Base-by-base conservation (phyloP, 2,329 filamentous ascomycete species). In the Pyricularia pennisetigena region DNA sequence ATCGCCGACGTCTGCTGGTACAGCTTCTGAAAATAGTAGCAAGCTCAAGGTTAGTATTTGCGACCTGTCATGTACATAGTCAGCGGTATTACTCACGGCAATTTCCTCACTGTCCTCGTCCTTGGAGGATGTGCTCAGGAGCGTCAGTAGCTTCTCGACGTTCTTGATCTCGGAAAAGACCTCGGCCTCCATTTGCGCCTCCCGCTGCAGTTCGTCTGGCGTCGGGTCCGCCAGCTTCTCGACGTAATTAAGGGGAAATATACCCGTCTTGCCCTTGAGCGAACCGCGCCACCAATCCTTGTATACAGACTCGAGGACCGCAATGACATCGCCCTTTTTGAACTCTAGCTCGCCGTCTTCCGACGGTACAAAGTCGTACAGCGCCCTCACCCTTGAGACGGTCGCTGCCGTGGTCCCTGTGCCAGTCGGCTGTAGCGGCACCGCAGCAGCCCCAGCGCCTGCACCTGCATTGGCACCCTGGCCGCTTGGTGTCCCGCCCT, bases 241-340 rank as follows among this genome's bases (percentile, higher is more conserved):
- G 20, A 99, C 95, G 75, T 99, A 99, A 81, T 99, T 99, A 72
- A 99, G 85, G 7, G 95, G 95, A 79, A 99, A 99, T 72, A 99
- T 99, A 73, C 95, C 95, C 7, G 93, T 97, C 78, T 97, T 93
- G 24, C 95, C 95, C 76, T 94, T 89, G 69, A 99, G 82, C 61
- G 94, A 97, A 1, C 95, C 95, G 74, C 97, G 94, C 95, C 95
- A 99, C 95, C 95, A 99, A 78, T 99, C 95, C 79, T 98, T 99
- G 82, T 96, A 99, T 1, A 98, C 95, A 1, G 94, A 97, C 79
- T 98, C 95, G 59, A 99, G 84, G 20, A 99, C 95, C 0, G 95
- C 94, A 77, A 99, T 99, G 59, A 98, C 90, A 76, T 99, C 95
- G 30, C 95, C 94, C 83, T 99, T 99, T n/a, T 94, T 91, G 78